A percentile compares a stretch with the other conserved stretches of the same genome.
Evolutionary conservation across 2,329 filamentous ascomycete species (phyloP).

Genomic region (Microdochium paspali): DNA sequence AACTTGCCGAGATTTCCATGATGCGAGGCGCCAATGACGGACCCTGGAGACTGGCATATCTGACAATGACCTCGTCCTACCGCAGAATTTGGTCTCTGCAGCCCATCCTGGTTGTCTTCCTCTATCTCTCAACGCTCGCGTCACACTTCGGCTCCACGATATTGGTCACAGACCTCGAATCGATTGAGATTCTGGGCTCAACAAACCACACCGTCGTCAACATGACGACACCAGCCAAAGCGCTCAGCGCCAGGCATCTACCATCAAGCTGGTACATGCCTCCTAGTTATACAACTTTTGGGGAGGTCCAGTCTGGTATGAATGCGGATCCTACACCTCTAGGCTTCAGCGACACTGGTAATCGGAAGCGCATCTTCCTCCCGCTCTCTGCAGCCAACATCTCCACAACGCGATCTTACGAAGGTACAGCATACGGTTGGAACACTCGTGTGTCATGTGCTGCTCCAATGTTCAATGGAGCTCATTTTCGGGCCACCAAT

Average conservation of each 20-base stretch:
- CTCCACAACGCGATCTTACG: slow-evolving; percentile 6
- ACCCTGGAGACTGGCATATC: slow-evolving; percentile 9
- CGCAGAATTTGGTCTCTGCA: slow-evolving; percentile 4
- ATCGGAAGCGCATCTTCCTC: slow-evolving; percentile 9
- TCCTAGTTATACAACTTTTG: slow-evolving; percentile 8
- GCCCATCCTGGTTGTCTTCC: slow-evolving; percentile 4
- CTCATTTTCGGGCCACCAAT: too few species aligned
- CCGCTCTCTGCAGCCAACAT: slow-evolving; percentile 6
- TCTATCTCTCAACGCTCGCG: slow-evolving; percentile 7
- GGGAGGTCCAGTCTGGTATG: slow-evolving; percentile 4
- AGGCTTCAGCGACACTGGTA: slow-evolving; percentile 11
- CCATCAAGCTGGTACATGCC: slow-evolving; percentile 2
- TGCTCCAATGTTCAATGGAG: slow-evolving; percentile 3
- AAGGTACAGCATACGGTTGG: slow-evolving; percentile 6
- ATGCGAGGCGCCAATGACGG: slow-evolving; percentile 12
- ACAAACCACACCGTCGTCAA: slow-evolving; percentile 5
- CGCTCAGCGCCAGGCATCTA: not conserved
- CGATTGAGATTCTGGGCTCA: slow-evolving; percentile 4
- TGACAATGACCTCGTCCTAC: slow-evolving; percentile 6
- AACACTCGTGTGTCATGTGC: slow-evolving; percentile 7
- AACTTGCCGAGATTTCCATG: slow-evolving; percentile 12
- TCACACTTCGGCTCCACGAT: slow-evolving; percentile 10
- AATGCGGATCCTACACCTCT: slow-evolving; percentile 1
- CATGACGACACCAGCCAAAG: slow-evolving; percentile 3
- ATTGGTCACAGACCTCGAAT: slow-evolving; percentile 9